Conservation (phyloP, 768 basidiomycete genomes). For the Kwoniella sp. region DNA sequence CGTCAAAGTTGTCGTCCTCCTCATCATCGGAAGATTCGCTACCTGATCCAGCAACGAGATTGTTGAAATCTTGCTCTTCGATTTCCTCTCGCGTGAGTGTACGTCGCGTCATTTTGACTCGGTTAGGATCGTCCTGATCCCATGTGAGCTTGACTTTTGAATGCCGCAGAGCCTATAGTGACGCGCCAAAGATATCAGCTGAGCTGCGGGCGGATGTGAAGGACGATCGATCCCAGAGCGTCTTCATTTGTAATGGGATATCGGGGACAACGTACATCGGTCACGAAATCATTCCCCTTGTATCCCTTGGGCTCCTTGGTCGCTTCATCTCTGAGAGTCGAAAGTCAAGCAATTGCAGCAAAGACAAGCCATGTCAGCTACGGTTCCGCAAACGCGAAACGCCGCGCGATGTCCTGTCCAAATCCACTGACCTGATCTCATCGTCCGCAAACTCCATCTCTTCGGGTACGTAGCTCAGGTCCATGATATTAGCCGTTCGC, state of each 20-base stretch:
- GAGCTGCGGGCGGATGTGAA: background rate
- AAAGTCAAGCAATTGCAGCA: constrained; percentile 4
- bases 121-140: constrained; percentile 95
- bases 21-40: constrained; percentile 58
- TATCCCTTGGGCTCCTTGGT: constrained; percentile 67
- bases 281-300: constrained; percentile 83
- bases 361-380: background rate
- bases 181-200: constrained; percentile 6
- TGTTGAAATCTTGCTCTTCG: constrained; percentile 85
- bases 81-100: constrained; percentile 79
- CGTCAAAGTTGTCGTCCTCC: constrained; percentile 60
- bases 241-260: too few species aligned
- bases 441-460: constrained; percentile 82
- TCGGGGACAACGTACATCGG: constrained; percentile 77
- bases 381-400: background rate
- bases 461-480: constrained; percentile 90
- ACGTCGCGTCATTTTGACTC: constrained; percentile 76
- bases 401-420: too few species aligned
- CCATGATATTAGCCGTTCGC: constrained; percentile 92
- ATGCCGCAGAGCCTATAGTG: constrained; percentile 81
- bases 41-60: constrained; percentile 71
- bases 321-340: constrained; percentile 73
- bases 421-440: constrained; percentile 66
- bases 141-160: constrained; percentile 98
- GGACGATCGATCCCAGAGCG: too few species aligned